These are phyloP conservation scores for Rhodotorula taiwanensis DNA, from an alignment of 768 basidiomycete species.

Conservation along the genomic window DNA sequence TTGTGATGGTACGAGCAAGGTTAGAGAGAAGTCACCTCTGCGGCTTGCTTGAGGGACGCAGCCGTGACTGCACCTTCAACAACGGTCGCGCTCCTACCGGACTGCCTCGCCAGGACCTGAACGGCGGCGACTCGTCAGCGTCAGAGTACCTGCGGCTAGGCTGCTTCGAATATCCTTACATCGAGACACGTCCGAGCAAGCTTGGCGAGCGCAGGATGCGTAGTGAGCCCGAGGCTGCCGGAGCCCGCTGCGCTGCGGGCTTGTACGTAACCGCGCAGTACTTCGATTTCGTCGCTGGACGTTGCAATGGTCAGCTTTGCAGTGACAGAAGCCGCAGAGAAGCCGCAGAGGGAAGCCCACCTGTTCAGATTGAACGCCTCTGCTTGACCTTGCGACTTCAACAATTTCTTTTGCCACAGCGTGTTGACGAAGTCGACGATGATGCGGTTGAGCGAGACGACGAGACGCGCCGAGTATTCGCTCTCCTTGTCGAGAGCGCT, in stretches of 20 bases:
- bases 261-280: background rate
- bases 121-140: too few relatives aligned
- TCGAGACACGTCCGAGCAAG: background rate
- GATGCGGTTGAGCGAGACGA: slow-evolving; percentile 11
- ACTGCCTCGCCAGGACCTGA: background rate
- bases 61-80: slow-evolving; percentile 6
- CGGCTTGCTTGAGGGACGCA: slow-evolving; percentile 4
- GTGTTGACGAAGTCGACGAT: slow-evolving; percentile 15
- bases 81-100: background rate
- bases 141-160: too few relatives aligned
- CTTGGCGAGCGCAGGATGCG: slow-evolving; percentile 12
- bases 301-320: too few relatives aligned
- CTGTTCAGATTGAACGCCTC: too few relatives aligned
- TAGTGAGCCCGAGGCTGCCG: background rate
- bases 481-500: slow-evolving; percentile 5
- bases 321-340: too few relatives aligned
- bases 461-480: background rate
- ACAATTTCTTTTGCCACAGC: slow-evolving; percentile 20
- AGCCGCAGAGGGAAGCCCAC: too few relatives aligned
- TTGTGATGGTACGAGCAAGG: background rate
- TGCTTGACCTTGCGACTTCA: too few relatives aligned
- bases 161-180: too few relatives aligned
- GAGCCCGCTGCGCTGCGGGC: background rate
- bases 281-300: slow-evolving; percentile 4
- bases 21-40: background rate